phyloP scores from a whole-genome alignment of 129 eudicot genomes.

The Centaurea solstitialis region DNA sequence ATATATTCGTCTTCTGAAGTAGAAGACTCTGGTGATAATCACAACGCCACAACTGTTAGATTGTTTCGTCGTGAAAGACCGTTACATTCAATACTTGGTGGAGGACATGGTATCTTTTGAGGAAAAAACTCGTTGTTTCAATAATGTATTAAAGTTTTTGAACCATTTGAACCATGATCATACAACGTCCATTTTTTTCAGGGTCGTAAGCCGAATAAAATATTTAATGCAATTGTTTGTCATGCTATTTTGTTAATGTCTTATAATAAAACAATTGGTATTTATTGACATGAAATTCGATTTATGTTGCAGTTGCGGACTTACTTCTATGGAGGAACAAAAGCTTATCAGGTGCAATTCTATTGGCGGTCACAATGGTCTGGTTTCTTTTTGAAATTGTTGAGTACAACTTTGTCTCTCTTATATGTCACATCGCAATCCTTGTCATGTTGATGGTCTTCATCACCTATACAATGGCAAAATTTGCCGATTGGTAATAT shows the following conservation, averaged over 20 bases:
- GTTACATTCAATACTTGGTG: slow-evolving; percentile 67
- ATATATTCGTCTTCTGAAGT: slow-evolving; percentile 47
- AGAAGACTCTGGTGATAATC: slow-evolving; percentile 57
- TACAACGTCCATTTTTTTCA: neutral
- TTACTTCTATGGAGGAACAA: slow-evolving; percentile 83
- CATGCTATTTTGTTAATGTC: neutral
- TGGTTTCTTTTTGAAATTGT: slow-evolving; percentile 83
- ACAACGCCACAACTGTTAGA: slow-evolving; percentile 19
- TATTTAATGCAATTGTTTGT: neutral
- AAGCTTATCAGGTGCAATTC: slow-evolving; percentile 56
- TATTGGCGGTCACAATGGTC: slow-evolving; percentile 48
- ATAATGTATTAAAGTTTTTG: neutral
- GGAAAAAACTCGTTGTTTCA: neutral
- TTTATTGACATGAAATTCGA: slow-evolving; percentile 11
- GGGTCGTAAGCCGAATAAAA: neutral
- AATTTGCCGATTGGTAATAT: slow-evolving; percentile 54
- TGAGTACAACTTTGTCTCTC: slow-evolving; percentile 72
- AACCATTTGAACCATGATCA: neutral
- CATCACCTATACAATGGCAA: slow-evolving; percentile 55
- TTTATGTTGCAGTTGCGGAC: slow-evolving; percentile 62
- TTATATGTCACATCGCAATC: slow-evolving; percentile 60
- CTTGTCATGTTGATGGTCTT: slow-evolving; percentile 56
- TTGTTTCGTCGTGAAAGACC: slow-evolving; percentile 61
- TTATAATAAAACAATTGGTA: neutral
- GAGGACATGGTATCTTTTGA: slow-evolving; percentile 55